Base-by-base conservation (phyloP, 202 grass and related monocot species). In the Elaeis oleifera region DNA sequence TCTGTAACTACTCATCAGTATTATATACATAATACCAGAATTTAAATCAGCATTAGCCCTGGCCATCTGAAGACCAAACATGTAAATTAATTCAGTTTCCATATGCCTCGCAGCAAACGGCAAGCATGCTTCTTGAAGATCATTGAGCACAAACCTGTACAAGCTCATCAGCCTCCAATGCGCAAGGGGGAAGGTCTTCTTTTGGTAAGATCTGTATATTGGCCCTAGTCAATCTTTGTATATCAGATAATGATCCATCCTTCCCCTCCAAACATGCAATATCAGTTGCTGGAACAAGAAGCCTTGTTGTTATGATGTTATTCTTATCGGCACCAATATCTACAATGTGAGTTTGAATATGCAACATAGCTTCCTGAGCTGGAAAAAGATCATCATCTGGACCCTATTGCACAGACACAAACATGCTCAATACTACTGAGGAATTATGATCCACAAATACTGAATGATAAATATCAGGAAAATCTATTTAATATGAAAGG, bases 131-230 rank as follows among this genome's bases (percentile, higher is more conserved):
- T 65, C 51, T 16, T 53, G 16, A 67, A 23, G 44, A 14, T n/a
- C 25, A 28, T 8, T 24, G 17, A 24, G 9, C 27, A 76, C 61
- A 26, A 62, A 97, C 94, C 94, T 97, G 94, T 74, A 97, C 66
- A 65, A 97, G 84, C 54, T 92, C 88, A 84, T 97, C 94, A 75
- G 88, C 81, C 19, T 89, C 94, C 51, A 79, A 63, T 18, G 88
- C 88, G 5, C 94, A 89, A 51, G 67, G 60, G 63, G 92, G 94
- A 88, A 89, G 80, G 56, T 89, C 68, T 72, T 86, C 84, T 74
- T 87, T 97, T 29, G 88, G 84, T 79, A 97, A 92, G 74, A 97
- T 86, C 75, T 92, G 94, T 68, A 97, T 49, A 69, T 97, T 97
- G n/a, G 82, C 94, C 74, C 58, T 86, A 63, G 82, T 89, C 49